Evolutionary conservation across 2,329 filamentous ascomycete species (phyloP), one percentile per base, ranked within the genome.

Genomic region (Tetracladium maxilliforme): DNA sequence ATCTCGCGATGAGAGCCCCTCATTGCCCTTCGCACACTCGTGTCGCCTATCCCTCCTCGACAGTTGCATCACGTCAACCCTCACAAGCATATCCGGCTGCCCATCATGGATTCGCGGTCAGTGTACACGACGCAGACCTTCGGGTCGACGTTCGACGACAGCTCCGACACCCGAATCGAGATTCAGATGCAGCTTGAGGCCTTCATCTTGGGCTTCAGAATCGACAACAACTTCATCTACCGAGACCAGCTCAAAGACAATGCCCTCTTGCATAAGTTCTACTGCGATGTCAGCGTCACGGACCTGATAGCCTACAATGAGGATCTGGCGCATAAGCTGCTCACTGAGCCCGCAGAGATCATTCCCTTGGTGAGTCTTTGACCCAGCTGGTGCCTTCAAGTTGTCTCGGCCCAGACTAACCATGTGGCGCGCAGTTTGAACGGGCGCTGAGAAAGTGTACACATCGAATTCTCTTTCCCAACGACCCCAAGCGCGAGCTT

Each of bases 191-290:
- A 82, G 45, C 68, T 98, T 32, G 74, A 90, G 44, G 76, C 83
- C 32, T 98, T 98, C 49, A 76, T 98, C 36, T 70, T 95, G 30
- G 81, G 87, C 39, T 98, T 94, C 47, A 74, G 87, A 44, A 70
- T 95, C 21, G 87, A 94, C 52, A 93, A 92, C 52, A 70, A 76
- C 43, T 95, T 93, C 54, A 74, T 94, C 43, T 98, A 95, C 66
- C 92, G 90, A 67, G 87, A 95, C 43, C 90, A 95, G 54, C 70
- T 98, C 30, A 73, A 82, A 41, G 84, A 95, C 47, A 98, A 98
- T 56, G 84, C 90, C 6, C 67, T 95, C 2, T 64, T 93, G 21
- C 90, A 93, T 48, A 84, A 86, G 41, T 95, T 84, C 56, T 94
- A 77, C 51, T 94, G 90, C 58, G 87, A 98, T 49, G 70, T 98